A percentile compares a stretch with the other conserved stretches of the same genome.
These are phyloP conservation scores for Gillenia trifoliata DNA, from an alignment of 306 rosid species.

Conservation along the genomic window DNA sequence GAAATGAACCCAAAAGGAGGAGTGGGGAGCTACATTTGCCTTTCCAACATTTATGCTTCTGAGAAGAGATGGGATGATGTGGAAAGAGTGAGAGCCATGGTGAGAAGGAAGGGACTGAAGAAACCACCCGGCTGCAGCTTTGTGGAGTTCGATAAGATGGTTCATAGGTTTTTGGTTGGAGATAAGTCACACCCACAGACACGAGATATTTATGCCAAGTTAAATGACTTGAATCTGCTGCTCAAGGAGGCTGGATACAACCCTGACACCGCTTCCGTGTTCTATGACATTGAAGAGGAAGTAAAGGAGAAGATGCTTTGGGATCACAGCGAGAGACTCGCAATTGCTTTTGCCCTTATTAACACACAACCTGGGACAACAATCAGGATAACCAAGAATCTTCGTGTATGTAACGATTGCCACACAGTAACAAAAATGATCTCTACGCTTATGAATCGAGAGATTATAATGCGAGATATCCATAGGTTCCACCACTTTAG, in stretches of 20 bases:
- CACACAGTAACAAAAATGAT: conserved; percentile 49
- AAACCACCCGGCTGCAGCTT: conserved; percentile 54
- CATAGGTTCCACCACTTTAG: conserved; percentile 53
- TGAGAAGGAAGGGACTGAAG: conserved; percentile 38
- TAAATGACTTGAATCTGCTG: conserved; percentile 38
- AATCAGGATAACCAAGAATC: conserved; percentile 61
- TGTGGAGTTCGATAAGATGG: conserved; percentile 49
- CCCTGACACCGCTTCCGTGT: conserved; percentile 57
- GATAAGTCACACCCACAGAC: conserved; percentile 47
- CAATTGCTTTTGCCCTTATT: conserved; percentile 53
- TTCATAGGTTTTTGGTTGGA: conserved; percentile 55
- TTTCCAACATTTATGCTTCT: conserved; percentile 62
- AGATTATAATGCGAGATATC: conserved; percentile 56
- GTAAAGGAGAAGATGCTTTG: conserved; percentile 61
- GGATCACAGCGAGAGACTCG: conserved; percentile 56
- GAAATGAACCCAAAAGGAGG: conserved; percentile 45
- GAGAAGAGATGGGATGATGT: conserved; percentile 56
- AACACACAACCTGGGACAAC: conserved; percentile 39
- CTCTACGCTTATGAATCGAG: conserved; percentile 36
- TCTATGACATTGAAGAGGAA: conserved; percentile 52
- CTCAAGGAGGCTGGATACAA: conserved; percentile 52
- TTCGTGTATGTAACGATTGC: conserved; percentile 53
- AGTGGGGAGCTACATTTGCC: conserved; percentile 55
- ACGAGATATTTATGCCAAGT: conserved; percentile 36
- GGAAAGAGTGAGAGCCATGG: conserved; percentile 42